Conservation (phyloP, 2,329 filamentous ascomycete genomes). For the Trichoderma breve region DNA sequence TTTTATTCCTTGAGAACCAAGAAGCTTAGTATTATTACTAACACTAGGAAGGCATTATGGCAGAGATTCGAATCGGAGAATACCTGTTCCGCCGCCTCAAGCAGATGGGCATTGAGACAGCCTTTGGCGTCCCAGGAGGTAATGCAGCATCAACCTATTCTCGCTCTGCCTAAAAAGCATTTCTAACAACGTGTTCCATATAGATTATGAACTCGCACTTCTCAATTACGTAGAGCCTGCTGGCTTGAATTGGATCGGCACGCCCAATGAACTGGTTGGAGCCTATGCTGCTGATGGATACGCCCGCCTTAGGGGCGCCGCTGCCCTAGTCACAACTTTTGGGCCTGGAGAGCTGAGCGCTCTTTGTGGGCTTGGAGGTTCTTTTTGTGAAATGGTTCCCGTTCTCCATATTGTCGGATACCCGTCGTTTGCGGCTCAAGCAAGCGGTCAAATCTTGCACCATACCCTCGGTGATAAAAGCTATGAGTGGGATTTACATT, state of each 20-base stretch:
- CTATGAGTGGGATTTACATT: background rate
- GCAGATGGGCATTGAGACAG: constrained; percentile 4
- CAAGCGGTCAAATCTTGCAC: constrained; percentile 2
- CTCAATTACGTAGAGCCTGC: background rate
- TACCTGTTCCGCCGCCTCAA: constrained; percentile 2
- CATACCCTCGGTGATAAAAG: constrained; percentile 7
- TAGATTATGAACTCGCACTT: constrained; percentile 7
- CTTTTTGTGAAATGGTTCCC: constrained; percentile 2
- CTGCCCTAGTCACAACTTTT: constrained; percentile 5
- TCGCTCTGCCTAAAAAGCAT: background rate
- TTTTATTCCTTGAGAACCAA: background rate
- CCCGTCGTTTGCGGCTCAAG: background rate
- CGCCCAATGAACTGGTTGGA: constrained; percentile 8
- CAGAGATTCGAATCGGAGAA: background rate
- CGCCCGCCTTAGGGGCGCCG: constrained; percentile 1
- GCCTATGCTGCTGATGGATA: constrained; percentile 15
- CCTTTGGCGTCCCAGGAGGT: constrained; percentile 16
- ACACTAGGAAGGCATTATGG: background rate
- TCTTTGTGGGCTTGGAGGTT: constrained; percentile 5
- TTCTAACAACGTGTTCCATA: background rate
- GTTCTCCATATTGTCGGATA: constrained; percentile 16
- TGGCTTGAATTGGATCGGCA: constrained; percentile 1
- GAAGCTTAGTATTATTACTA: background rate
- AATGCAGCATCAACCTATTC: background rate
- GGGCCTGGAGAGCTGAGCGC: constrained; percentile 6